These are phyloP conservation scores for Nakazawaea pomicola DNA, from an alignment of 805 yeast genomes.

Conservation along the genomic window DNA sequence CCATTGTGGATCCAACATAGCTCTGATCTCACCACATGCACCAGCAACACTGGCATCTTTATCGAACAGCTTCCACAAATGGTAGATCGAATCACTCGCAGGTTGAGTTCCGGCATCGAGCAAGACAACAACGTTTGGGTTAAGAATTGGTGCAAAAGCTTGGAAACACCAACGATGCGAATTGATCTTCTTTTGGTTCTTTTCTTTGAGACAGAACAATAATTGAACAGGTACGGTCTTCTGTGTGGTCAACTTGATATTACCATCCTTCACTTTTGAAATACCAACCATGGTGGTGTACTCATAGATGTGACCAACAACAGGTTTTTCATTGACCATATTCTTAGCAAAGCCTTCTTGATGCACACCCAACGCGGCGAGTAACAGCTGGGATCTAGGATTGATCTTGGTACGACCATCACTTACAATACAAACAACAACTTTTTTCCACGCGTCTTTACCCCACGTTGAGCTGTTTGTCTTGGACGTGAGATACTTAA, in stretches of 20 bases:
- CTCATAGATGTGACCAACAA: slow-evolving; percentile 85
- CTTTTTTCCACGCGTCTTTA: slow-evolving; percentile 90
- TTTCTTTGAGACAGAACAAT: slow-evolving; percentile 84
- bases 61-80: slow-evolving; percentile 84
- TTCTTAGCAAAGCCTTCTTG: slow-evolving; percentile 96
- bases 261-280: slow-evolving; percentile 54
- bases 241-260: slow-evolving; percentile 64
- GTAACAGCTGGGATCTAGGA: slow-evolving; percentile 70
- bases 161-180: slow-evolving; percentile 97
- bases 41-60: slow-evolving; percentile 84
- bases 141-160: slow-evolving; percentile 77
- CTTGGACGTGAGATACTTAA: slow-evolving; percentile 64
- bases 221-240: slow-evolving; percentile 77
- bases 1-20: slow-evolving; percentile 62
- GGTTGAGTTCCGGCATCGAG: slow-evolving; percentile 96
- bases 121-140: slow-evolving; percentile 79
- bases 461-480: slow-evolving; percentile 79
- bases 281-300: slow-evolving; percentile 91
- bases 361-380: slow-evolving; percentile 84
- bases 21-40: slow-evolving; percentile 95
- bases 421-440: slow-evolving; percentile 82
- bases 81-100: slow-evolving; percentile 74
- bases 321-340: slow-evolving; percentile 76
- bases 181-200: slow-evolving; percentile 84
- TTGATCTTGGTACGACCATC: slow-evolving; percentile 88